These are phyloP conservation scores for Termitomyces sp. DNA, from an alignment of 768 basidiomycete species.

Conservation along the genomic window DNA sequence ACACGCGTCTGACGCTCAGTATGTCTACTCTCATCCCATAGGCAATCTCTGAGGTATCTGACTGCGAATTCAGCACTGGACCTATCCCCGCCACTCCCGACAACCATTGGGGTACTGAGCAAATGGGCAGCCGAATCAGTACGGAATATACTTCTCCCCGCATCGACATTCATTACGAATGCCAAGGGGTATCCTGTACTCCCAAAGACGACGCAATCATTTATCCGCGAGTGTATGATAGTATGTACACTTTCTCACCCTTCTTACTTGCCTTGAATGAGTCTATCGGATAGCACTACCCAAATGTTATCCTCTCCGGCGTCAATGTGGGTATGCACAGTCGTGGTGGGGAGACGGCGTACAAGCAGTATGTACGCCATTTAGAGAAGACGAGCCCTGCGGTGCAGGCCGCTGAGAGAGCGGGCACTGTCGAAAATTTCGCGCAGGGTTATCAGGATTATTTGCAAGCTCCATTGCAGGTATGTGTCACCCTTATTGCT, in stretches of 20 bases:
- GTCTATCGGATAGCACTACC: conserved; percentile 61
- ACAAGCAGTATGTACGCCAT: conserved; percentile 85
- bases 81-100: conserved; percentile 83
- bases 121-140: conserved; percentile 95
- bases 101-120: conserved; percentile 66
- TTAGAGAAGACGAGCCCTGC: conserved; percentile 74
- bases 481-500: conserved; percentile 20
- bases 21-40: conserved; percentile 18
- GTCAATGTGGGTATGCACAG: conserved; percentile 63
- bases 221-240: conserved; percentile 88
- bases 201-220: conserved; percentile 87
- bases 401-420: conserved; percentile 57
- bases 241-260: conserved; percentile 34
- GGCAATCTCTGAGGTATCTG: conserved; percentile 7
- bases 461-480: conserved; percentile 92
- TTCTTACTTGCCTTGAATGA: not conserved
- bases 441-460: conserved; percentile 94
- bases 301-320: conserved; percentile 78
- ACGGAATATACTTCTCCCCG: conserved; percentile 84
- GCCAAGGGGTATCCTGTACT: conserved; percentile 96
- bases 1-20: conserved; percentile 71
- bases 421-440: conserved; percentile 84
- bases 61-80: conserved; percentile 67
- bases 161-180: conserved; percentile 92
- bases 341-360: conserved; percentile 81